Evolutionary conservation across 805 yeast species (phyloP), one percentile per base, ranked within the genome.

Genomic region (Sungouiozyma ichnusensis): DNA sequence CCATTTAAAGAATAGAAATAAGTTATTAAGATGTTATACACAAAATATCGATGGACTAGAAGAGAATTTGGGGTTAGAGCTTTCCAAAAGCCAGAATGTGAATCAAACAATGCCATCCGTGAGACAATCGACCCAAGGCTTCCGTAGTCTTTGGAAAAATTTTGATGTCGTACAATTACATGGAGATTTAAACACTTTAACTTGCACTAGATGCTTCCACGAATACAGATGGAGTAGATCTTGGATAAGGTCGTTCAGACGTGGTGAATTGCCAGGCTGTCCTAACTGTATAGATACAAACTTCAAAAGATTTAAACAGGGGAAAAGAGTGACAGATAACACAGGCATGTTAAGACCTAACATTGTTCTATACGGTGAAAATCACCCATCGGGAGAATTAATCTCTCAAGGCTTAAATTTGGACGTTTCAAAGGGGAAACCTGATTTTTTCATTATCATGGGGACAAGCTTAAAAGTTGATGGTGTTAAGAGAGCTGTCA

Each of bases 1-100:
- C 6, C 69, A 67, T 35, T 60, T 81, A 42, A 76, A 74, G 52
- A 77, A 72, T 42, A 74, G 74, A 56, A 77, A 73, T 46, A 81
- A 81, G 61, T 70, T 88, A 36, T 60, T 87, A 38, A 68, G 95
- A 44, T 86, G 97, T 63, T 90, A 90, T 59, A 90, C 97, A 1
- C 97, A 92, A 56, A 90, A 90, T 58, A 90, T 90, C 45, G 98
- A 90, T 60, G 88, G 94, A 0, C 66, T 90, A 31, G 97, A 90
- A 56, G 65, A 76, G 38, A 65, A 68, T 37, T 69, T 81, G 19
- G 81, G 85, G 17, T 65, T 88, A 43, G 70, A 68, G 33, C 67
- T 80, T 38, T 87, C 88, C 2, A 64, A 67, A 19, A 67, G 69
- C 33, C 40, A 35, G 15, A 29, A 42, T 14, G 18, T 29, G 2